phyloP scores from a whole-genome alignment of 192 early-diverging fungal genomes.

The Diversispora epigaea region DNA sequence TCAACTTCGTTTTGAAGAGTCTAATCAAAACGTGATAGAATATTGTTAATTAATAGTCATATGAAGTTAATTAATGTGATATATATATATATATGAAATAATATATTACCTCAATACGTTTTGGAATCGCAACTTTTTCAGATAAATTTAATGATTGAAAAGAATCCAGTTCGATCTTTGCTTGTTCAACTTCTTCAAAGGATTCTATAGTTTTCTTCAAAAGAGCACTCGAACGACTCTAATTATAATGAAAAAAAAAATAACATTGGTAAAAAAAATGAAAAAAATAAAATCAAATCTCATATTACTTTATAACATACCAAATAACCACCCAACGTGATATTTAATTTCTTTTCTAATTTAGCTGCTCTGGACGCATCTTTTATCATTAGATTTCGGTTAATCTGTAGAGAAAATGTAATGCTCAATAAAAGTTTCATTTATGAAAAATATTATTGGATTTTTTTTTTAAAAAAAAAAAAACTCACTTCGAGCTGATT shows the following conservation, averaged over 20 bases:
- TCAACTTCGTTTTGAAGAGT: conserved; percentile 41
- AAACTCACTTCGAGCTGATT: conserved; percentile 34
- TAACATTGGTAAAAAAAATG: neutral
- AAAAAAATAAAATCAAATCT: neutral
- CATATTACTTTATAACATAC: neutral
- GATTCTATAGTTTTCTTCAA: conserved; percentile 57
- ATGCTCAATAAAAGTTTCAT: neutral
- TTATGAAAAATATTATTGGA: conserved; percentile 6
- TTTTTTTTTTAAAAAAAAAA: neutral
- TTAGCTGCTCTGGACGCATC: conserved; percentile 78
- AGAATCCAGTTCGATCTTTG: conserved; percentile 58
- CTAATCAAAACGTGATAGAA: neutral
- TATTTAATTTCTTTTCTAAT: conserved; percentile 77
- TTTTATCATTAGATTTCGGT: conserved; percentile 69
- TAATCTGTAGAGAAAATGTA: conserved; percentile 43
- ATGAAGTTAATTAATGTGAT: neutral
- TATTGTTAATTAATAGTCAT: neutral
- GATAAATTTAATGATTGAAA: conserved; percentile 58
- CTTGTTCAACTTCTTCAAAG: conserved; percentile 59
- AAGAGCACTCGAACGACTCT: conserved; percentile 65
- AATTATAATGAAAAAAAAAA: too few relatives aligned
- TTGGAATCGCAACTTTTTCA: conserved; percentile 61
- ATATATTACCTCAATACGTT: conserved; percentile 50
- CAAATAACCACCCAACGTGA: conserved; percentile 81
- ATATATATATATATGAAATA: neutral